Conservation (phyloP, 306 rosid genomes). For the Acacia melanoxylon region DNA sequence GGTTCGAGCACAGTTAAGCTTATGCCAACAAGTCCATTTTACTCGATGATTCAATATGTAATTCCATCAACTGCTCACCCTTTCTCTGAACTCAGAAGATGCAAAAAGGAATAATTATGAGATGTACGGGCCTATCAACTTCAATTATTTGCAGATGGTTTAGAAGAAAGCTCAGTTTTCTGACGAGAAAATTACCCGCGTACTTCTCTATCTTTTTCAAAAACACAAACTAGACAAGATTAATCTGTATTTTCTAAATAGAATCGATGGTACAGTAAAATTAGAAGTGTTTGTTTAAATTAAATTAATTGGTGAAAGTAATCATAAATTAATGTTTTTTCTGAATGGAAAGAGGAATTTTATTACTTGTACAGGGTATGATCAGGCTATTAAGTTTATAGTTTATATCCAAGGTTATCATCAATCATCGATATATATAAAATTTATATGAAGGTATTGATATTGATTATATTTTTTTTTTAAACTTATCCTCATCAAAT, state of each 20-base stretch:
- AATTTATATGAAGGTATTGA: background rate
- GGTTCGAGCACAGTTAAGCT: slow-evolving; percentile 9
- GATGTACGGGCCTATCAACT: background rate
- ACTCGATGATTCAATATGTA: background rate
- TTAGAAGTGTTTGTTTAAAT: background rate
- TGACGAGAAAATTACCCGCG: background rate
- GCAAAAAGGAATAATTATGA: background rate
- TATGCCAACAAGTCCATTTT: background rate
- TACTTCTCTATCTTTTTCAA: too few relatives aligned
- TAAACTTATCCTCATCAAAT: background rate
- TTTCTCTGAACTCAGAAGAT: too few relatives aligned
- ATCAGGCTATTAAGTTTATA: background rate
- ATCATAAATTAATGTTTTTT: background rate
- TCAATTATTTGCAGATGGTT: too few relatives aligned
- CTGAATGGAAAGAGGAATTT: too few relatives aligned
- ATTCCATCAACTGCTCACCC: too few relatives aligned
- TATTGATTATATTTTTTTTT: background rate
- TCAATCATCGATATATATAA: background rate
- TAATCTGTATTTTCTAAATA: too few relatives aligned
- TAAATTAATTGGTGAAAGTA: background rate
- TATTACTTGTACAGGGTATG: too few relatives aligned
- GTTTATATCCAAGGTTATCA: background rate
- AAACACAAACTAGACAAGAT: too few relatives aligned
- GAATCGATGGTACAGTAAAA: too few relatives aligned
- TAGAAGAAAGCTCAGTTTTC: background rate